Conservation (phyloP, 2,329 filamentous ascomycete genomes). For the Plectosphaerella cucumerina region DNA sequence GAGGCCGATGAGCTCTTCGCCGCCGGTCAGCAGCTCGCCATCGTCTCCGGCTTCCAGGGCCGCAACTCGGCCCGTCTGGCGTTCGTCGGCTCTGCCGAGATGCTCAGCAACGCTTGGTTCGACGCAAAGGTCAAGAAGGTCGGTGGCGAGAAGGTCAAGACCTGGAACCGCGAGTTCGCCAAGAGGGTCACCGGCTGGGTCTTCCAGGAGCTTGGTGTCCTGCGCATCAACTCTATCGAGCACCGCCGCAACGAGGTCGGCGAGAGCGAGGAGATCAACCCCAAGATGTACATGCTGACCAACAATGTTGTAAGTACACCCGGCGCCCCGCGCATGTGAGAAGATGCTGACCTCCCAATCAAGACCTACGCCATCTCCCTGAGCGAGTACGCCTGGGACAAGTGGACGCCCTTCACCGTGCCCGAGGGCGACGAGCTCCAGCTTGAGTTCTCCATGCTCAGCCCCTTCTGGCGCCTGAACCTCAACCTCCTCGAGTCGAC, state of each 20-base stretch:
- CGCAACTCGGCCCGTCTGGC: conserved; percentile 90
- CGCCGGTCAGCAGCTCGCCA: conserved; percentile 74
- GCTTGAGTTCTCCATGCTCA: conserved; percentile 98
- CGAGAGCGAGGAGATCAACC: conserved; percentile 63
- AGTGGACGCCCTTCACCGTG: conserved; percentile 69
- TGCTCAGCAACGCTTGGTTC: conserved; percentile 87
- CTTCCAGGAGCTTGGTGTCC: conserved; percentile 88
- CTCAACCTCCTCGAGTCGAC: conserved; percentile 57
- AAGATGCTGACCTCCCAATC: background rate
- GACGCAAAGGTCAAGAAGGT: conserved; percentile 69
- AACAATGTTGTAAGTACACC: conserved; percentile 78
- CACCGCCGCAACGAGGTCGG: conserved; percentile 63
- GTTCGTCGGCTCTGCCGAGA: conserved; percentile 79
- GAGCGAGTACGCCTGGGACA: conserved; percentile 75
- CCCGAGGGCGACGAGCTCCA: conserved; percentile 72
- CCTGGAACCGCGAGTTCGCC: conserved; percentile 80
- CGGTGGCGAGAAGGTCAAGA: conserved; percentile 48
- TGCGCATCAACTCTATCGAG: conserved; percentile 78
- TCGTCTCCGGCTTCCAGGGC: conserved; percentile 85
- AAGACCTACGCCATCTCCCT: conserved; percentile 84
- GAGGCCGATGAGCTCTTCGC: conserved; percentile 76
- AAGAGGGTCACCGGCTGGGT: conserved; percentile 88
- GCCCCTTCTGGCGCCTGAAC: conserved; percentile 86
- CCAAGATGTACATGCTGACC: conserved; percentile 90
- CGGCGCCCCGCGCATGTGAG: background rate